These are phyloP conservation scores for Neurospora intermedia DNA, from an alignment of 495 filamentous ascomycete genomes.

Conservation along the genomic window DNA sequence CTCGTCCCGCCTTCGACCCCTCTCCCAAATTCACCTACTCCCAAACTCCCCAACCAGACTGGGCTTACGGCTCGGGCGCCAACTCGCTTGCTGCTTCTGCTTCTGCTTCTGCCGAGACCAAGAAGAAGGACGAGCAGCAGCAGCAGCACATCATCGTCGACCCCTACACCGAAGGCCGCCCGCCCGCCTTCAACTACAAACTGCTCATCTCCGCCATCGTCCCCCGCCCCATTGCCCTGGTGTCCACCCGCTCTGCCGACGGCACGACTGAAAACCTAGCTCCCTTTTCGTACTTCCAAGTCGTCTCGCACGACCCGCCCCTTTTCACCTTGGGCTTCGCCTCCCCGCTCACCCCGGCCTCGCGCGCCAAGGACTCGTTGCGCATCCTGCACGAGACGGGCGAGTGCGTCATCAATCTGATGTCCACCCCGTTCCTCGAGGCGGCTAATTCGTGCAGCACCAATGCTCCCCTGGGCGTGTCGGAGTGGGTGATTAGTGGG, in stretches of 20 bases:
- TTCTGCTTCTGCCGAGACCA: neutral
- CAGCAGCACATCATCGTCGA: slow-evolving; percentile 64
- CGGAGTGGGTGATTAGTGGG: slow-evolving; percentile 74
- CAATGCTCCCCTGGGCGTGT: slow-evolving; percentile 67
- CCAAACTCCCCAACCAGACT: slow-evolving; percentile 61
- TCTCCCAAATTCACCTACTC: slow-evolving; percentile 47
- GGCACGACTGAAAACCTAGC: slow-evolving; percentile 56
- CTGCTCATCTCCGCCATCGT: slow-evolving; percentile 80
- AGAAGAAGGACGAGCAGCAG: slow-evolving; percentile 5
- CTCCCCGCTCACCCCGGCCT: slow-evolving; percentile 32
- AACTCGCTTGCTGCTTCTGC: slow-evolving; percentile 15
- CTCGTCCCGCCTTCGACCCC: slow-evolving; percentile 56
- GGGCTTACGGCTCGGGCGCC: slow-evolving; percentile 69
- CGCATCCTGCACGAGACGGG: slow-evolving; percentile 57
- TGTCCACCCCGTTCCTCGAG: slow-evolving; percentile 75
- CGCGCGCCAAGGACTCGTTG: slow-evolving; percentile 59
- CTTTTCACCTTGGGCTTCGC: slow-evolving; percentile 75
- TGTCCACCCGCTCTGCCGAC: slow-evolving; percentile 38
- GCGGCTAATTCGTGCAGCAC: slow-evolving; percentile 73
- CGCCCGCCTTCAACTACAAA: slow-evolving; percentile 73
- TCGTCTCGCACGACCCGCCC: slow-evolving; percentile 84
- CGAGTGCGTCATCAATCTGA: slow-evolving; percentile 82
- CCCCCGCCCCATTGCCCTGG: slow-evolving; percentile 61
- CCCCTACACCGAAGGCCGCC: slow-evolving; percentile 62
- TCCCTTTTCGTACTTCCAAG: slow-evolving; percentile 74